Evolutionary conservation across 345 rosid species (phyloP).

Genomic region (Turritis glabra): DNA sequence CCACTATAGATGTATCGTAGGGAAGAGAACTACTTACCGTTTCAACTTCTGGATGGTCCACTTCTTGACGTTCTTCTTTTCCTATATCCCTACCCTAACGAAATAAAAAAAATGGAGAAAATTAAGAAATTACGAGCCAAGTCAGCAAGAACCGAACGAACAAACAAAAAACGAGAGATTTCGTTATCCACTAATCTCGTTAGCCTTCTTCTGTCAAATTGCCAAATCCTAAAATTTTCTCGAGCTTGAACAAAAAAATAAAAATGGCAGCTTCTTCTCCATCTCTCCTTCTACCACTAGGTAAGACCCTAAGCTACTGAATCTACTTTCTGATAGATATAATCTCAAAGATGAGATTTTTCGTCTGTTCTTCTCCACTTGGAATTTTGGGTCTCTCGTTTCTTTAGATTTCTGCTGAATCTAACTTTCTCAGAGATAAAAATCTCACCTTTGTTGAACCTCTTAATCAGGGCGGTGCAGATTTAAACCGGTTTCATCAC

Average conservation of each 20-base stretch:
- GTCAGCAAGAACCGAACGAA: conserved; percentile 34
- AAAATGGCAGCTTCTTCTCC: conserved; percentile 58
- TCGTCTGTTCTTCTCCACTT: background rate
- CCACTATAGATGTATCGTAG: too few relatives aligned
- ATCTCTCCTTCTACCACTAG: conserved; percentile 58
- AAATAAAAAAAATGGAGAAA: background rate
- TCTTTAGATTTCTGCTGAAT: background rate
- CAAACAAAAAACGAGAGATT: conserved; percentile 35
- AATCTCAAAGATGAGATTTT: background rate
- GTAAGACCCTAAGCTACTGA: conserved; percentile 30
- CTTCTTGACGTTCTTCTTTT: conserved; percentile 2
- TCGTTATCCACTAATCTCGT: conserved; percentile 56
- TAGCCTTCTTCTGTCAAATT: conserved; percentile 14
- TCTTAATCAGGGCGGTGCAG: background rate
- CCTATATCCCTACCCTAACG: background rate
- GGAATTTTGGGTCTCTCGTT: background rate
- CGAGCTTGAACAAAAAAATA: background rate
- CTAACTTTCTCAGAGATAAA: background rate
- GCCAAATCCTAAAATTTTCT: conserved; percentile 17
- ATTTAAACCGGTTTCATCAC: background rate
- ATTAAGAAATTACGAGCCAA: conserved; percentile 10
- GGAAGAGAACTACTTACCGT: too few relatives aligned
- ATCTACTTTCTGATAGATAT: background rate
- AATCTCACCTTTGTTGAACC: conserved; percentile 10
- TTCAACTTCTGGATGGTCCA: background rate